phyloP scores from a whole-genome alignment of 108 stramenopile species.

The Conticribra weissflogii region DNA sequence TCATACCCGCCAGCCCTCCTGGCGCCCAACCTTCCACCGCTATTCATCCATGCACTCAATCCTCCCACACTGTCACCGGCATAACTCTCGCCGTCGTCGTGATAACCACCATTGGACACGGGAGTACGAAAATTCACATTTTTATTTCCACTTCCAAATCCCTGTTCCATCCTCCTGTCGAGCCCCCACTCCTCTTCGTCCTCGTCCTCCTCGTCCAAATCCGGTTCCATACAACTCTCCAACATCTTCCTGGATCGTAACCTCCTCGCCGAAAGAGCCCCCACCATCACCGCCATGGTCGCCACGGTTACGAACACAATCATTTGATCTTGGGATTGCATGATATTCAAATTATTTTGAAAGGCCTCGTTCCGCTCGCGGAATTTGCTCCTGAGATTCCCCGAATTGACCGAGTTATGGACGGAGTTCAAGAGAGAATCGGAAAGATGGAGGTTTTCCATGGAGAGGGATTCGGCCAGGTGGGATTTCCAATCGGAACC shows the following conservation, averaged over 20 bases:
- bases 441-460: too few species aligned
- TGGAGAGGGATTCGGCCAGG: background rate
- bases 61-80: background rate
- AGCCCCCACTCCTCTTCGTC: conserved; percentile 20
- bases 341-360: background rate
- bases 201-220: conserved; percentile 72
- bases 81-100: background rate
- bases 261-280: conserved; percentile 69
- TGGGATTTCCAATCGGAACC: conserved; percentile 10
- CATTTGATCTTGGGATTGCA: conserved; percentile 60
- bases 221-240: conserved; percentile 74
- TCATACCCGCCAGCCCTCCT: conserved; percentile 11
- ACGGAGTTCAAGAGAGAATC: too few species aligned
- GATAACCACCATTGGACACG: too few species aligned
- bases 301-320: conserved; percentile 80
- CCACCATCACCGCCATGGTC: conserved; percentile 85
- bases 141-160: background rate
- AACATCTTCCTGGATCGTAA: conserved; percentile 57
- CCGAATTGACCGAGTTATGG: too few species aligned
- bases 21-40: background rate
- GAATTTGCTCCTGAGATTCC: too few species aligned
- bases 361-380: too few species aligned
- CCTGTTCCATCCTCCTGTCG: background rate
- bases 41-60: background rate
- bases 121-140: too few species aligned